Percentiles rank a stretch among this genome's conserved stretches.
Conservation (phyloP, 1,139 yeast species). For the Saccharomyces hybrid region DNA sequence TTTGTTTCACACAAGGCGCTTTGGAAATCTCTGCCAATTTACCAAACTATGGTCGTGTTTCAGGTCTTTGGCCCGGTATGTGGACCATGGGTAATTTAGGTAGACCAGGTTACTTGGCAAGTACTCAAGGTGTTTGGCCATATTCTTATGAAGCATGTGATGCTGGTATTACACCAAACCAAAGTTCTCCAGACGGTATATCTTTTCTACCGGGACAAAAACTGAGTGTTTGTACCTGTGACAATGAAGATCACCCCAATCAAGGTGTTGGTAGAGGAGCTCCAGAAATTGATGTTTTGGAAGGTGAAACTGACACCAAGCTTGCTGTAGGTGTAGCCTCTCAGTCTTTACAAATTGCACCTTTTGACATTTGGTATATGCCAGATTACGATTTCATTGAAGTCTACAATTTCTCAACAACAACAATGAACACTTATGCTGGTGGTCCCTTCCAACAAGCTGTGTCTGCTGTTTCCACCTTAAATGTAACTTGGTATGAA, state of each 20-base stretch:
- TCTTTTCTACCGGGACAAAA: conserved; percentile 72
- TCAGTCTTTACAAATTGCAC: conserved; percentile 76
- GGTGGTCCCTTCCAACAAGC: conserved; percentile 89
- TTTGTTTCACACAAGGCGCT: conserved; percentile 72
- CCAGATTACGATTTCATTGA: conserved; percentile 71
- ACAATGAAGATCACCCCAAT: conserved; percentile 70
- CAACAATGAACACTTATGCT: conserved; percentile 65
- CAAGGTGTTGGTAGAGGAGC: conserved; percentile 77
- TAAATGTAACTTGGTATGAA: conserved; percentile 71
- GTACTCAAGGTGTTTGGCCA: conserved; percentile 89
- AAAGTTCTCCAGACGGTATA: conserved; percentile 71
- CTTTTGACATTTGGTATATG: conserved; percentile 75
- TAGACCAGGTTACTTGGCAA: conserved; percentile 70
- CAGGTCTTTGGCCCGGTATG: conserved; percentile 83
- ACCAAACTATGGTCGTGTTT: conserved; percentile 59
- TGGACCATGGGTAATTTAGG: conserved; percentile 85
- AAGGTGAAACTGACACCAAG: conserved; percentile 54
- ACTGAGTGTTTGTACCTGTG: conserved; percentile 60
- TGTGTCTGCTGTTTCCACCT: conserved; percentile 60
- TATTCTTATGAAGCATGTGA: conserved; percentile 72
- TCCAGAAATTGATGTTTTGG: conserved; percentile 78
- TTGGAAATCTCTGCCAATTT: conserved; percentile 61
- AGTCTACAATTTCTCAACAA: conserved; percentile 50
- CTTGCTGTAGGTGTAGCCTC: conserved; percentile 58
- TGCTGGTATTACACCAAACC: conserved; percentile 81